Percentiles rank a stretch among this genome's conserved stretches.
Evolutionary conservation across 2,329 filamentous ascomycete species (phyloP).

Genomic region (Aspergillus luchuensis): DNA sequence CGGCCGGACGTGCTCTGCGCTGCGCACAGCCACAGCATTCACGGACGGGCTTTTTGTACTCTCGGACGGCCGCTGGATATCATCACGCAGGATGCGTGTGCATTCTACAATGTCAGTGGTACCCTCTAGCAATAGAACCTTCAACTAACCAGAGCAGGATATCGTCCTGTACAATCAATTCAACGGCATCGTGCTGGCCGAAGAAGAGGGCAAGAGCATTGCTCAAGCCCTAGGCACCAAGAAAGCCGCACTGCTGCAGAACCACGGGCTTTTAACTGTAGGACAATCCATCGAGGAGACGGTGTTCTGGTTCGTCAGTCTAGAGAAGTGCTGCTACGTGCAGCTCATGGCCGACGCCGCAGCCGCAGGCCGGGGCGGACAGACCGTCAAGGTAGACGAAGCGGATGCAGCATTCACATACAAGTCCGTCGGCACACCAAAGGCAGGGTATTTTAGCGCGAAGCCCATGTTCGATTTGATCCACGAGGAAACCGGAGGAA

Average conservation of each 20-base stretch:
- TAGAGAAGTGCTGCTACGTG: slow-evolving; percentile 58
- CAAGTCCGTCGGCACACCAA: slow-evolving; percentile 62
- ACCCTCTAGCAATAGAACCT: too few species aligned
- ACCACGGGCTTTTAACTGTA: slow-evolving; percentile 56
- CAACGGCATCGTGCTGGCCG: slow-evolving; percentile 56
- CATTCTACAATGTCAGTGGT: slow-evolving; percentile 44
- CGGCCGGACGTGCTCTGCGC: slow-evolving; percentile 58
- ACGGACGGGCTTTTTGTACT: slow-evolving; percentile 50
- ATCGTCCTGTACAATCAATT: slow-evolving; percentile 56
- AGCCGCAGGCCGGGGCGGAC: slow-evolving; percentile 58
- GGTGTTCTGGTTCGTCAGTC: slow-evolving; percentile 56
- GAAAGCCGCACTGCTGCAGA: slow-evolving; percentile 57
- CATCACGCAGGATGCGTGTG: slow-evolving; percentile 49
- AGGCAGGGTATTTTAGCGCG: slow-evolving; percentile 70
- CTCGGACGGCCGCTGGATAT: slow-evolving; percentile 48
- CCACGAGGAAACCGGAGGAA: slow-evolving; percentile 60
- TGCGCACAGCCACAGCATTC: slow-evolving; percentile 58
- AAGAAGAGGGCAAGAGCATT: slow-evolving; percentile 57
- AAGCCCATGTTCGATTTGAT: slow-evolving; percentile 72
- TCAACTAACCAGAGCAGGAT: slow-evolving; percentile 37
- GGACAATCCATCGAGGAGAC: slow-evolving; percentile 54
- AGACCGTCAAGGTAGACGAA: slow-evolving; percentile 67
- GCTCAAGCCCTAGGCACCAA: slow-evolving; percentile 51
- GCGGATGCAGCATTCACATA: slow-evolving; percentile 70
- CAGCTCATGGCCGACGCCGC: slow-evolving; percentile 58